Evolutionary conservation across 768 basidiomycete genomes (phyloP), one percentile per base, ranked within the genome.

Genomic region (Lactarius akahatsu): DNA sequence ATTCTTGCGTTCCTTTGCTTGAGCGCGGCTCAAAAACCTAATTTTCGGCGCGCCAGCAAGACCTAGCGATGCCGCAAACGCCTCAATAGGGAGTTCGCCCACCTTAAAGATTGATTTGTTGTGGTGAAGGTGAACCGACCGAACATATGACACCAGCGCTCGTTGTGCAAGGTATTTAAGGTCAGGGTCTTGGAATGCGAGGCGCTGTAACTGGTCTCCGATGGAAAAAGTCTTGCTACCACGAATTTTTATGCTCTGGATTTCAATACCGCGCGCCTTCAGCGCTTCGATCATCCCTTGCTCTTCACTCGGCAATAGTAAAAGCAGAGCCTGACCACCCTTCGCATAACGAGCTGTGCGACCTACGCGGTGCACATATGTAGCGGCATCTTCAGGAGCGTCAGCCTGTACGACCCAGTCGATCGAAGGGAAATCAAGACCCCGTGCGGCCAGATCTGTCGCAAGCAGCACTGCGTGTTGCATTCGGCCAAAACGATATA

Each of bases 321-420:
- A 80, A 70, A 97, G 76, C 41, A 98, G 76, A 0, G 86, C 90
- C 73, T 94, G 92, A 0, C 97, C 97, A 38, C 89, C 87, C 68
- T 90, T 90, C 74, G 96, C 89, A 73, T 98, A 98, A 58, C 96
- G 81, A 55, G 96, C 96, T 18, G 96, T 99, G 56, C 96, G 83
- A 0, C 96, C 96, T 2, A 99, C 96, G 36, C 96, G 88, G 75
- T 99, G 96, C 47, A 99, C 94, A 75, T 99, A 98, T 13, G 95
- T 99, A 57, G 97, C 95, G 6, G 90, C 94, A 73, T 99, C 96
- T 77, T 99, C 96, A 0, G 96, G 96, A 3, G 92, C 93, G 76
- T 99, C 96, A 15, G 95, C 79, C 75, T 99, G 96, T 34, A 99
- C 74, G 1, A 99, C 96, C 96, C 96, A 98, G 76, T 97, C 93